phyloP scores from a whole-genome alignment of 2,329 filamentous ascomycete genomes.

The Monosporascus ibericus region DNA sequence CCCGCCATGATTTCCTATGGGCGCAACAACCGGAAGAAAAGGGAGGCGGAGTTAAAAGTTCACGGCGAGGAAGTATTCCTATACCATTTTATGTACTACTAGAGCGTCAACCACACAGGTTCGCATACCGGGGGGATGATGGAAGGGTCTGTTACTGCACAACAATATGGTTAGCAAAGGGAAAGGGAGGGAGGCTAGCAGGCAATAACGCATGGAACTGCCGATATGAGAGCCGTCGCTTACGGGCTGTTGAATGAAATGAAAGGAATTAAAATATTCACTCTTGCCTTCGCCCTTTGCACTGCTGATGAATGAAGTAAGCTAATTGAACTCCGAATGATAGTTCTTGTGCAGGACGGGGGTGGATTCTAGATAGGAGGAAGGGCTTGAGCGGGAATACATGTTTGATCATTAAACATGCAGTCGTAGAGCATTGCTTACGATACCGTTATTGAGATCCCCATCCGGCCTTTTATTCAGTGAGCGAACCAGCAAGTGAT shows the following conservation, averaged over 20 bases:
- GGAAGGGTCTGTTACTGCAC: neutral
- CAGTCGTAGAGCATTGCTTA: too few species aligned
- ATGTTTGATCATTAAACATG: too few species aligned
- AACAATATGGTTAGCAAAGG: neutral
- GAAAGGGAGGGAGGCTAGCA: neutral
- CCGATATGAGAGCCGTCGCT: too few species aligned
- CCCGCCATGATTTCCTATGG: neutral
- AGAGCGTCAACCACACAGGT: neutral
- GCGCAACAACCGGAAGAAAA: neutral
- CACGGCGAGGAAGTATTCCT: neutral
- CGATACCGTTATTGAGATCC: too few species aligned
- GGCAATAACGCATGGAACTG: neutral
- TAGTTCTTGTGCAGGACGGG: too few species aligned
- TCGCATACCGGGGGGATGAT: neutral
- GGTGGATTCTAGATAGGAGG: too few species aligned
- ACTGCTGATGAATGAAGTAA: too few species aligned
- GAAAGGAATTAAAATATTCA: neutral
- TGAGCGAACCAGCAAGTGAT: too few species aligned
- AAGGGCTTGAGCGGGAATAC: too few species aligned
- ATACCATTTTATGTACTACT: slow-evolving; percentile 1
- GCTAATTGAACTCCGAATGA: too few species aligned
- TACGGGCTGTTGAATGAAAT: neutral
- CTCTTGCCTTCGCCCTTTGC: neutral
- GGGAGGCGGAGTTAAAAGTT: neutral
- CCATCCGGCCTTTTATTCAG: too few species aligned